These are phyloP conservation scores for Claviceps digitariae DNA, from an alignment of 2,329 filamentous ascomycete genomes.

Conservation along the genomic window DNA sequence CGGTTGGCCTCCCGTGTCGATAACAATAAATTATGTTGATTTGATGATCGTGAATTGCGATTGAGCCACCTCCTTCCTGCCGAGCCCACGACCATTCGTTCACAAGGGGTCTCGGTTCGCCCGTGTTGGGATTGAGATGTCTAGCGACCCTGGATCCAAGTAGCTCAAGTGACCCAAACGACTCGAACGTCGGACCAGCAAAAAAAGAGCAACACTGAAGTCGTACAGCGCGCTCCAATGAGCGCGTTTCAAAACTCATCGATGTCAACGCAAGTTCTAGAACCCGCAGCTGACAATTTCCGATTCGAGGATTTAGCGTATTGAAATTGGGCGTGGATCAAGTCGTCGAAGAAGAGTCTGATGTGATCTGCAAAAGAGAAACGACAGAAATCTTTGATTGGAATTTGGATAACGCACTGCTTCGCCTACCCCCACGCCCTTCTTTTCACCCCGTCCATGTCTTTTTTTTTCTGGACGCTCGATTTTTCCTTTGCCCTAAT, in stretches of 20 bases:
- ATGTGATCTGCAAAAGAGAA: not conserved
- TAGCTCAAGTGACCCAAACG: not conserved
- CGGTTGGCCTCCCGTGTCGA: no score
- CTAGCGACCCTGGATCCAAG: not conserved
- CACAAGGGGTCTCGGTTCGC: not conserved
- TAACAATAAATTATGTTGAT: no score
- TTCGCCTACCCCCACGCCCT: no score
- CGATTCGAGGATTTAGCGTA: conserved; percentile 1
- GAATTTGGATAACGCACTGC: not conserved
- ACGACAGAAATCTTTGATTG: not conserved
- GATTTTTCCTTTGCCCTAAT: no score
- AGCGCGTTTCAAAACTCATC: not conserved
- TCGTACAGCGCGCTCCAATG: not conserved
- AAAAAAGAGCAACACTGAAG: not conserved
- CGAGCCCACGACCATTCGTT: not conserved
- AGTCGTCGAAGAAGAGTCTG: not conserved
- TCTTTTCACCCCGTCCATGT: not conserved
- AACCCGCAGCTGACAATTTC: not conserved
- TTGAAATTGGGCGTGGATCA: not conserved
- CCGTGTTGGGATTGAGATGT: not conserved
- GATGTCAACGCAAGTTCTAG: not conserved
- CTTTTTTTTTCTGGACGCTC: not conserved
- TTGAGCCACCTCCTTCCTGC: no score
- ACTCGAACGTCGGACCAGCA: not conserved
- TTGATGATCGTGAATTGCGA: no score